Conservation (phyloP, 2,329 filamentous ascomycete genomes). For the Zasmidium citrigriseum region DNA sequence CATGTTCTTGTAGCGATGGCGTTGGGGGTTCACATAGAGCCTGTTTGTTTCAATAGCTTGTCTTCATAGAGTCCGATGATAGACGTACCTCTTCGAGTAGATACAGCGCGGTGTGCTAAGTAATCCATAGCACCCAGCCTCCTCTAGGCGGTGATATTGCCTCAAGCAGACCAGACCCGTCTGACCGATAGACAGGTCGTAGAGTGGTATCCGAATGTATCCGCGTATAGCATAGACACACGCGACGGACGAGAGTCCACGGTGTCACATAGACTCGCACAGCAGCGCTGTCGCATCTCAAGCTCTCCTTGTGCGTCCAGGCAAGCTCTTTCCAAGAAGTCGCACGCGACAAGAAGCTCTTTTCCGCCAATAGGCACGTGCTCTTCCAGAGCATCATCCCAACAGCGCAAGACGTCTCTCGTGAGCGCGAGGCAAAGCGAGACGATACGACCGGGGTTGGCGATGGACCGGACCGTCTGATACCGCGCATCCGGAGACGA, state of each 20-base stretch:
- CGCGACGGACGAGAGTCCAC: neutral
- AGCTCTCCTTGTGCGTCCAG: neutral
- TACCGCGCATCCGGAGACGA: neutral
- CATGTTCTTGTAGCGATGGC: neutral
- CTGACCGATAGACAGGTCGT: neutral
- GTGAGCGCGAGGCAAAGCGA: neutral
- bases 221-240: neutral
- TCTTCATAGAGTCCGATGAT: too few relatives aligned
- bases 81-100: too few relatives aligned
- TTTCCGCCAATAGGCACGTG: neutral
- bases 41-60: too few relatives aligned
- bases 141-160: too few relatives aligned
- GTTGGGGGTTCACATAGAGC: neutral
- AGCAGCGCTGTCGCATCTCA: neutral
- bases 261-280: neutral
- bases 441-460: neutral
- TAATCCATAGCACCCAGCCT: too few relatives aligned
- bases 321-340: neutral
- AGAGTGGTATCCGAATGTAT: too few relatives aligned
- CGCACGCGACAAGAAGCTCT: neutral
- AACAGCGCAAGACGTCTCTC: neutral
- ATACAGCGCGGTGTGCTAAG: too few relatives aligned
- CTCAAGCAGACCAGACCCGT: too few relatives aligned
- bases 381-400: neutral
- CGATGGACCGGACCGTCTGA: neutral